A percentile compares a stretch with the other conserved stretches of the same genome.
Evolutionary conservation across 2,329 filamentous ascomycete species (phyloP).

Genomic region (Pochonia chlamydosporia): DNA sequence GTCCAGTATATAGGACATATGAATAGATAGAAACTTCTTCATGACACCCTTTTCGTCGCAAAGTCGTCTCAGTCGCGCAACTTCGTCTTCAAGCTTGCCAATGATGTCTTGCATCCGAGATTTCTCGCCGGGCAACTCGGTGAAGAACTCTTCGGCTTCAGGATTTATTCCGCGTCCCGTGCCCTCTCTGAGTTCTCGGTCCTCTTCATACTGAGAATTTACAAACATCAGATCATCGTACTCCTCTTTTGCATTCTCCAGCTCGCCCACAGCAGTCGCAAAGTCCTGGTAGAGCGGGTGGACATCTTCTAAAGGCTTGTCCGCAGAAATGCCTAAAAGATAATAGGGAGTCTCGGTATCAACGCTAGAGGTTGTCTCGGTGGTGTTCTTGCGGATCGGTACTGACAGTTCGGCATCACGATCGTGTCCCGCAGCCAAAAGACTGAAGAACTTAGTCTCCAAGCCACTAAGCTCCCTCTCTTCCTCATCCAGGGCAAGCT

Average conservation of each 20-base stretch:
- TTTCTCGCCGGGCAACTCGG: conserved; percentile 33
- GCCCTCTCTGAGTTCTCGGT: conserved; percentile 26
- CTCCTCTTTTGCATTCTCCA: conserved; percentile 43
- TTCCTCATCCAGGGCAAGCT: conserved; percentile 28
- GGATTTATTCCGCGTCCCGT: conserved; percentile 22
- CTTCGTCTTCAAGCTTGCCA: conserved; percentile 24
- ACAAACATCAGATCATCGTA: conserved; percentile 36
- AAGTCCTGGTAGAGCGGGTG: conserved; percentile 43
- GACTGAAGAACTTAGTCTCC: conserved; percentile 33
- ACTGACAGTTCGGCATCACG: conserved; percentile 7
- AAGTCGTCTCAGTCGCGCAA: conserved; percentile 26
- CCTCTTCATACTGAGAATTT: conserved; percentile 30
- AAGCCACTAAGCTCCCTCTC: conserved; percentile 28
- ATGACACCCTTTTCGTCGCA: conserved; percentile 38
- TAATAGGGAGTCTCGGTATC: conserved; percentile 22
- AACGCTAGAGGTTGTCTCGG: conserved; percentile 4
- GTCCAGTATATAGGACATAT: conserved; percentile 34
- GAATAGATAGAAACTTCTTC: conserved; percentile 33
- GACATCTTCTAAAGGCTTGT: conserved; percentile 30
- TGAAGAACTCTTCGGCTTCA: conserved; percentile 38
- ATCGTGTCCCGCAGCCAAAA: conserved; percentile 24
- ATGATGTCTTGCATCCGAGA: conserved; percentile 26
- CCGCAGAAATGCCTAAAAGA: conserved; percentile 28
- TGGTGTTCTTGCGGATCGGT: background rate
- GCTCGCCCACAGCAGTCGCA: conserved; percentile 35